Base-by-base conservation (phyloP, 2,329 filamentous ascomycete species). In the Penicillium vulpinum region DNA sequence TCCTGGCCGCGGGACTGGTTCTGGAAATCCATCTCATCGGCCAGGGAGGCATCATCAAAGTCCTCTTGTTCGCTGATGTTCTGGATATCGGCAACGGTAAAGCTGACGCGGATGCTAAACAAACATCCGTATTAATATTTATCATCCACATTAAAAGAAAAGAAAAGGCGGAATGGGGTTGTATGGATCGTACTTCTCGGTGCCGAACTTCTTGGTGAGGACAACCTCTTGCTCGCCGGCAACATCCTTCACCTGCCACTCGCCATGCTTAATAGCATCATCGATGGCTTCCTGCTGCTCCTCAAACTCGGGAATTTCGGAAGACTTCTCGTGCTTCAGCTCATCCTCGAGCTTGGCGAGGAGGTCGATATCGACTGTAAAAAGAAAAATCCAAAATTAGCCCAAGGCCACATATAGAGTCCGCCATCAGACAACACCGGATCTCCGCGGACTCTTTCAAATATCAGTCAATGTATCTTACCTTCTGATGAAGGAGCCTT, bases 151-250 rank as follows among this genome's bases (percentile, higher is more conserved):
- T 33, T 16, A 36, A 36, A 22, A 15, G 10, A 15, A 2, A 33
- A 16, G 26, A 16, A 31, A 47, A 13, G 24, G 4, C 11, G 2
- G 13, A 46, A 35, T 29, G 45, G 46, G 35, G 9, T 35, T 9
- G 31, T 28, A 28, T 60, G 40, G 22, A 50, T 48, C 87, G 77
- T 77, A 94, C 91, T 88, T 91, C 81, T 99, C 94, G 62, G 96
- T 88, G 69, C 89, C 90, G 70, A 90, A 93, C 63, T 85, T 88
- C 70, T 92, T 89, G 59, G 86, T 89, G 64, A 99, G 83, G 70
- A 89, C 83, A 65, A 99, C 90, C 67, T 96, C 91, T 79, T 97
- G 90, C 75, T 91, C 85, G 61, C 94, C 94, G 28, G 88, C 82
- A 31, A 83, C 85, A 76, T 99, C 94, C 70, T 90, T 81, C 60